Base-by-base conservation (phyloP, 1,139 yeast species). In the Taphrina communis region DNA sequence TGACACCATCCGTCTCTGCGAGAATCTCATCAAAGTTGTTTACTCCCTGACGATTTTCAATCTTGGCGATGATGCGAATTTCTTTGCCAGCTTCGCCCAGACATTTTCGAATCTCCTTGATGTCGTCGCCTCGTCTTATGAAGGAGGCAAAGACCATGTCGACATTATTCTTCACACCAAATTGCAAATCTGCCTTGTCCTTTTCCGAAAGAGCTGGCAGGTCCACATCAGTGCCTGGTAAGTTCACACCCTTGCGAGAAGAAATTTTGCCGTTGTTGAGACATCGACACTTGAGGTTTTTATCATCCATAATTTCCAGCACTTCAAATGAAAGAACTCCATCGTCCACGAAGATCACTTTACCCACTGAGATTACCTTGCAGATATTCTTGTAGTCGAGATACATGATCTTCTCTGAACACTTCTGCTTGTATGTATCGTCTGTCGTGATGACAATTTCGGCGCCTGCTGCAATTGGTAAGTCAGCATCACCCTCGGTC, bases 1-100 rank as follows among this genome's bases (percentile, higher is more conserved):
- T 94, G 79, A 94, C 97, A 85, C 98, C 99, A 80, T 95, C 99
- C 73, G 99, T 94, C 81, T 88, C 96, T 77, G 80, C 81, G 80
- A 94, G 88, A 78, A 94, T 94, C 73, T 91, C 97, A 81, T 94
- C 99, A 80, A 94, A 94, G 88, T 94, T 94, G 88, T 94, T 92
- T 78, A 94, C 98, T 85, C 99, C 99, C 84, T 94, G 99, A 84
- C 93, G 97, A 85, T 92, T 93, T 85, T 94, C 99, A 80, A 94
- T 93, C 87, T 94, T 94, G 80, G 93, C 89, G 77, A 94, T 92
- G 82, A 94, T 92, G 85, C 94, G 95, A 80, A 94, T 90, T 78
- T 90, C 89, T 82, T 88, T 88, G 80, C 99, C 99, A 70, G 91
- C 96, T 83, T 92, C 97, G 79, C 99, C 98, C 76, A 94, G 85